phyloP scores from a whole-genome alignment of 208 protist genomes.

The Trypanosoma theileri region DNA sequence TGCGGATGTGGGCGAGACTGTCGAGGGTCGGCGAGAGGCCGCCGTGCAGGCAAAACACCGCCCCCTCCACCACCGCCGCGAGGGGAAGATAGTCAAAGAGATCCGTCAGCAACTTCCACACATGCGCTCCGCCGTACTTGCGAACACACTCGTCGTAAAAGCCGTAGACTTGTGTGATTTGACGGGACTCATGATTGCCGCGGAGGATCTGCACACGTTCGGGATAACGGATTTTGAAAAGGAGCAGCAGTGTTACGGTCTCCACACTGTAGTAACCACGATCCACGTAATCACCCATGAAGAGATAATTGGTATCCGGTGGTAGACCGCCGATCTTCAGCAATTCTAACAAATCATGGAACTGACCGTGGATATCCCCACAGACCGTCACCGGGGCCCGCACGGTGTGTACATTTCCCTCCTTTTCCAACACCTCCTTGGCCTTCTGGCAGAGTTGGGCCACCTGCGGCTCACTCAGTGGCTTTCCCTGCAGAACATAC shows the following conservation, averaged over 20 bases:
- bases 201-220: slow-evolving; percentile 95
- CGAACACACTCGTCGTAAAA: slow-evolving; percentile 99
- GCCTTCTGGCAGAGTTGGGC: slow-evolving; percentile 87
- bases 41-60: slow-evolving; percentile 98
- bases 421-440: slow-evolving; percentile 92
- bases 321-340: slow-evolving; percentile 96
- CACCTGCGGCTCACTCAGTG: slow-evolving; percentile 87
- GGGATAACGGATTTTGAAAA: slow-evolving; percentile 97
- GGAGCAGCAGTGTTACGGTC: slow-evolving; percentile 91
- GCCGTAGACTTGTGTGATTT: slow-evolving; percentile 99
- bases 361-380: slow-evolving; percentile 97
- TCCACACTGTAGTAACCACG: slow-evolving; percentile 95
- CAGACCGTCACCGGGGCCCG: slow-evolving; percentile 93
- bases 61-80: slow-evolving; percentile 96
- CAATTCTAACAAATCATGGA: slow-evolving; percentile 98
- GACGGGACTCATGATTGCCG: slow-evolving; percentile 98
- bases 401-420: slow-evolving; percentile 92
- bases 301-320: slow-evolving; percentile 98
- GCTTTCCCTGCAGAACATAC: slow-evolving; percentile 87
- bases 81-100: slow-evolving; percentile 99
- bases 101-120: slow-evolving; percentile 98
- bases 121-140: slow-evolving; percentile 96
- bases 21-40: slow-evolving; percentile 94
- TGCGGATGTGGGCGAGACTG: slow-evolving; percentile 94
- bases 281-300: slow-evolving; percentile 97